phyloP scores from a whole-genome alignment of 768 basidiomycete genomes.

The Glaciozyma antarctica region DNA sequence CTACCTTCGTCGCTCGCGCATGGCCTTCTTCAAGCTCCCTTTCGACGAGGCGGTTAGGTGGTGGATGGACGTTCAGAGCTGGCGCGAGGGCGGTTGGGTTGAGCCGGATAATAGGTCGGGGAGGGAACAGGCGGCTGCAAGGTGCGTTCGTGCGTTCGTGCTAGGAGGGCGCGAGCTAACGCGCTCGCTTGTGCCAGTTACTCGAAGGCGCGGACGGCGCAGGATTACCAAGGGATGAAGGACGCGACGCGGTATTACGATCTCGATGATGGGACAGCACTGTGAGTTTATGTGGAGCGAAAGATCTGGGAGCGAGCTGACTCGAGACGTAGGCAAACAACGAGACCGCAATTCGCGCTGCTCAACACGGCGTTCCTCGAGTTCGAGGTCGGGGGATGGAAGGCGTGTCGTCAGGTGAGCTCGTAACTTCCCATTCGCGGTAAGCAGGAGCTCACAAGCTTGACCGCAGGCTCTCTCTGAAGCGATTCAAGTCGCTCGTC shows the following conservation, averaged over 20 bases:
- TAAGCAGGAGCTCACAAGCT: too few species aligned
- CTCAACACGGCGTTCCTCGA: conserved; percentile 18
- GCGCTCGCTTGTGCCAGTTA: neutral
- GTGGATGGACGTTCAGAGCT: conserved; percentile 6
- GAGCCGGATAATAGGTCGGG: neutral
- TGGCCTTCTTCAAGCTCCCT: neutral
- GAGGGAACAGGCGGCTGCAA: neutral
- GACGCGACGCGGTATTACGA: neutral
- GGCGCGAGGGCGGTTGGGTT: neutral
- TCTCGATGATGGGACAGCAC: neutral
- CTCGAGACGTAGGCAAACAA: too few species aligned
- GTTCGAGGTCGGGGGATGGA: conserved; percentile 8
- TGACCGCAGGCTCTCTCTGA: conserved; percentile 1
- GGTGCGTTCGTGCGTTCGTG: neutral
- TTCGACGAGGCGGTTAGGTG: conserved; percentile 2
- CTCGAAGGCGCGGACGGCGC: neutral
- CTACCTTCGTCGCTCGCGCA: conserved; percentile 9
- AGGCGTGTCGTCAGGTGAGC: neutral
- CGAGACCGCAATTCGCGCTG: conserved; percentile 7
- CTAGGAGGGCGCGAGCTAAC: neutral
- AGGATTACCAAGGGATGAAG: neutral
- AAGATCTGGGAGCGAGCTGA: neutral
- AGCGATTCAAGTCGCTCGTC: conserved; percentile 10
- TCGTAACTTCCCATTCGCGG: neutral
- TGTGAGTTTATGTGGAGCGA: neutral